Conservation (phyloP, 2,329 filamentous ascomycete genomes). For the Daldinia sp. region DNA sequence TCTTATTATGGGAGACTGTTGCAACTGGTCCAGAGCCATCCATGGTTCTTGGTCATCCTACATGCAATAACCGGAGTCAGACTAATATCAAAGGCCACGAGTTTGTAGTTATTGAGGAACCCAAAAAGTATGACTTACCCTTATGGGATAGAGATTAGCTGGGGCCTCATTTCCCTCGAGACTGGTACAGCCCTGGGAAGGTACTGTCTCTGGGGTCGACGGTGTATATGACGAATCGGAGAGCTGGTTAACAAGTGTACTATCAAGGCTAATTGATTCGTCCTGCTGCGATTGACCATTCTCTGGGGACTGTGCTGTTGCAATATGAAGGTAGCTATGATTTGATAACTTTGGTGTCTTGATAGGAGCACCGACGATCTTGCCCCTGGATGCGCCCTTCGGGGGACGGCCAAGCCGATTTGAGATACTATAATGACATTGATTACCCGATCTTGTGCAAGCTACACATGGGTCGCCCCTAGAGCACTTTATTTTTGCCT, state of each 20-base stretch:
- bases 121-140: neutral
- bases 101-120: neutral
- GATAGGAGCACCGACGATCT: neutral
- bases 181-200: neutral
- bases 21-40: neutral
- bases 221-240: neutral
- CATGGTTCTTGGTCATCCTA: neutral
- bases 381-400: neutral
- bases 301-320: neutral
- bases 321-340: neutral
- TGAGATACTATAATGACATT: constrained; percentile 9
- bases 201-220: neutral
- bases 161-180: neutral
- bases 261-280: neutral
- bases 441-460: neutral
- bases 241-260: neutral
- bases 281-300: neutral
- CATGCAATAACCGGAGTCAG: neutral
- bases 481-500: constrained; percentile 7
- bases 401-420: constrained; percentile 5
- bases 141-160: neutral
- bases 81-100: neutral
- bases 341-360: neutral
- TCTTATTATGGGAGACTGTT: neutral
- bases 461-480: constrained; percentile 1